phyloP scores from a whole-genome alignment of 2,329 filamentous ascomycete genomes.

The Plenodomus biglobosus region DNA sequence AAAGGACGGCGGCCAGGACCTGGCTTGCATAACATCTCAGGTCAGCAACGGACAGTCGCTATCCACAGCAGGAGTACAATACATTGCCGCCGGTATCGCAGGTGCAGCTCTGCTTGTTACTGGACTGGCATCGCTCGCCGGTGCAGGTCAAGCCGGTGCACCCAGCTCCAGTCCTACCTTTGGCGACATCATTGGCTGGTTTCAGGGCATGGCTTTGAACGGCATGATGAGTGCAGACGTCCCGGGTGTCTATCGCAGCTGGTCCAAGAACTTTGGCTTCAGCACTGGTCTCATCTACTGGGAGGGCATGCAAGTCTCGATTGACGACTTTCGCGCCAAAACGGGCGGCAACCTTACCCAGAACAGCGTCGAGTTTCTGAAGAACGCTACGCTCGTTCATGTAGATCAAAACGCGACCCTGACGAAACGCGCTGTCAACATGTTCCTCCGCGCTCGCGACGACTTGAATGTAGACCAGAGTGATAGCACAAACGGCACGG shows the following conservation, averaged over 20 bases:
- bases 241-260: conserved; percentile 83
- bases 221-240: conserved; percentile 94
- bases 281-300: conserved; percentile 82
- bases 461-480: conserved; percentile 31
- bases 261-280: conserved; percentile 91
- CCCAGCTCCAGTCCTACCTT: conserved; percentile 79
- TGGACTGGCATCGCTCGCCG: conserved; percentile 68
- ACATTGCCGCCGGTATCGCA: conserved; percentile 79
- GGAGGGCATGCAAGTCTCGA: conserved; percentile 74
- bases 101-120: conserved; percentile 77
- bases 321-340: conserved; percentile 76
- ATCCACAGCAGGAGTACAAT: conserved; percentile 73
- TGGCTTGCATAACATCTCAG: conserved; percentile 80
- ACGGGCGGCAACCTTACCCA: conserved; percentile 86
- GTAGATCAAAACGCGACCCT: conserved; percentile 59
- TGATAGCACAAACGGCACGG: conserved; percentile 46
- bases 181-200: conserved; percentile 80
- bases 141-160: conserved; percentile 53
- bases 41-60: conserved; percentile 88
- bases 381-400: conserved; percentile 75
- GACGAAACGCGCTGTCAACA: conserved; percentile 56
- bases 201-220: conserved; percentile 91
- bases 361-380: conserved; percentile 74
- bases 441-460: conserved; percentile 59
- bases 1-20: conserved; percentile 59